Evolutionary conservation across 208 protist genomes (phyloP).

Genomic region (Kentomonas sorsogonicus): DNA sequence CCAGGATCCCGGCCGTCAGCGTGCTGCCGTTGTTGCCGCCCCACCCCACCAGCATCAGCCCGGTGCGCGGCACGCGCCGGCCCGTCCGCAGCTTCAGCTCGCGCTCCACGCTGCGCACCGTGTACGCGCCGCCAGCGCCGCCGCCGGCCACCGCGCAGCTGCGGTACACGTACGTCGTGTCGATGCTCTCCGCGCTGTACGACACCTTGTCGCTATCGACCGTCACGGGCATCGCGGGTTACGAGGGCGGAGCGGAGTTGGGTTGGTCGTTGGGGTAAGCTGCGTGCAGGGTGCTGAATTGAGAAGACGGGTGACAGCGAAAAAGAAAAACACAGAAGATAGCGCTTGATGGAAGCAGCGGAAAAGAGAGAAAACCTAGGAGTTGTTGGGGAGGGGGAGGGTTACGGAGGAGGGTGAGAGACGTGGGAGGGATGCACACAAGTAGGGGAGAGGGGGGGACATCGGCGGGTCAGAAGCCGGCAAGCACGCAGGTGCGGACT

Average conservation of each 20-base stretch:
- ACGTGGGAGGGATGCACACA: no score
- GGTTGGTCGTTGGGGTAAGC: not conserved
- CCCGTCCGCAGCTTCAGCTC: slow-evolving; percentile 88
- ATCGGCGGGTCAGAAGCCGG: no score
- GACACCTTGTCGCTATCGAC: slow-evolving; percentile 9
- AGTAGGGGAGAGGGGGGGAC: no score
- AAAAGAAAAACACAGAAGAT: not conserved
- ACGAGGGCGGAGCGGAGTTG: no score
- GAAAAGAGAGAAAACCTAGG: not conserved
- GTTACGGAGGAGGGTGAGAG: no score
- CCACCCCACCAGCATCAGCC: slow-evolving; percentile 95
- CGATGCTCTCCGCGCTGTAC: slow-evolving; percentile 4
- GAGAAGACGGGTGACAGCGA: slow-evolving; percentile 1
- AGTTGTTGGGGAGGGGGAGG: no score
- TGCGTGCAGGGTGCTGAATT: not conserved
- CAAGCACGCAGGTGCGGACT: no score
- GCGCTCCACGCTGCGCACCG: slow-evolving; percentile 59
- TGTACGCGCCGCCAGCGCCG: slow-evolving; percentile 30
- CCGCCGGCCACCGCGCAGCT: slow-evolving; percentile 7
- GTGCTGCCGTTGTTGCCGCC: slow-evolving; percentile 99
- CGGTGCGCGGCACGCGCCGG: slow-evolving; percentile 74
- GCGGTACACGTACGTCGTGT: slow-evolving; percentile 11
- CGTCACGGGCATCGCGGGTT: slow-evolving; percentile 45
- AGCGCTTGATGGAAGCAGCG: not conserved
- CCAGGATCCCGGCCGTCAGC: slow-evolving; percentile 94